Evolutionary conservation across 1,284 basidiomycete species (phyloP).

Genomic region (Heterobasidion parviporum): DNA sequence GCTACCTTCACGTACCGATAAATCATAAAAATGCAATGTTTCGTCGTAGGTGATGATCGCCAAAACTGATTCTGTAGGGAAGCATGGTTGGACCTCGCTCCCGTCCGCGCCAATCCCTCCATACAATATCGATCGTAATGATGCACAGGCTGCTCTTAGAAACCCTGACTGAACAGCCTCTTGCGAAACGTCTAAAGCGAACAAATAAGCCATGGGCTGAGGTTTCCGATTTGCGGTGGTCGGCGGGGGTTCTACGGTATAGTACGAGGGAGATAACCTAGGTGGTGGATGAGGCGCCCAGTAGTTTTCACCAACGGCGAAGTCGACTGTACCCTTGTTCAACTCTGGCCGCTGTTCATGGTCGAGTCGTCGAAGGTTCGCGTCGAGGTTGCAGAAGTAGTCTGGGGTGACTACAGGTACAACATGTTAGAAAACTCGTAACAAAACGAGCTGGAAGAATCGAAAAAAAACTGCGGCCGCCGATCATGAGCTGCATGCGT

Average conservation of each 20-base stretch:
- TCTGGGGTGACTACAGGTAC: constrained; percentile 54
- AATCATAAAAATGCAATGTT: constrained; percentile 84
- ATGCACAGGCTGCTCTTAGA: constrained; percentile 60
- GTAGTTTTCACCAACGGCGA: constrained; percentile 78
- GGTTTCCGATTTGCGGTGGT: constrained; percentile 47
- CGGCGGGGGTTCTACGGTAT: constrained; percentile 29
- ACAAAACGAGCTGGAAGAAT: background rate
- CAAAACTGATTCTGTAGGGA: constrained; percentile 48
- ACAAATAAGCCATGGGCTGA: constrained; percentile 71
- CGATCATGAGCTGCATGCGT: too few relatives aligned
- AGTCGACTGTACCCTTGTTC: constrained; percentile 89
- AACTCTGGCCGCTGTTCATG: constrained; percentile 82
- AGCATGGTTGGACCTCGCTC: constrained; percentile 33
- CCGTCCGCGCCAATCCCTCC: constrained; percentile 42
- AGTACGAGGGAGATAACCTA: background rate
- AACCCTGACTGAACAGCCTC: constrained; percentile 71
- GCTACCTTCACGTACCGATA: constrained; percentile 55
- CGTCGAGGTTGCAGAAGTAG: constrained; percentile 85
- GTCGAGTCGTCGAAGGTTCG: constrained; percentile 77
- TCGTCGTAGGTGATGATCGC: constrained; percentile 84
- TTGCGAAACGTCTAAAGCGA: constrained; percentile 82
- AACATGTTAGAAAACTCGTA: background rate
- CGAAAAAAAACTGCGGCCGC: too few relatives aligned
- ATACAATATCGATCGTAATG: constrained; percentile 64
- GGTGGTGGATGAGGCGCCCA: constrained; percentile 55